Evolutionary conservation across 208 protist species (phyloP).

Genomic region (Leishmania aethiopica): DNA sequence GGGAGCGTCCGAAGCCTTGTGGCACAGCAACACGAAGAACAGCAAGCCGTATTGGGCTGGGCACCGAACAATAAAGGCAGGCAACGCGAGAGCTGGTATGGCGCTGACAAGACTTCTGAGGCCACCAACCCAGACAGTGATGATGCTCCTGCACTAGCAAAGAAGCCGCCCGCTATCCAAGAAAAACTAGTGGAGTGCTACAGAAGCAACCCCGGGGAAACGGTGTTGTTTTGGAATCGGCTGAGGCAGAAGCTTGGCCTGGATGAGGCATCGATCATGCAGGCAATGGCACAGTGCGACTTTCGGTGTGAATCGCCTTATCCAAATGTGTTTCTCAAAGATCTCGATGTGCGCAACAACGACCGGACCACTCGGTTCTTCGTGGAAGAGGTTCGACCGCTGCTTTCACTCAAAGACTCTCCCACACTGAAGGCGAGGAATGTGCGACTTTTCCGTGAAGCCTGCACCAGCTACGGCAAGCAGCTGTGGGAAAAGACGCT

Average conservation of each 20-base stretch:
- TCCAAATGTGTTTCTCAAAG: constrained; percentile 43
- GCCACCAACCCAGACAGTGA: too few species aligned
- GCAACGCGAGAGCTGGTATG: not conserved
- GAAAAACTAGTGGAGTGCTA: not conserved
- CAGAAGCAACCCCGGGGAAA: constrained; percentile 7
- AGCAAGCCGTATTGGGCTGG: not conserved
- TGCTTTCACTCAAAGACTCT: not conserved
- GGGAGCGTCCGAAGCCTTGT: not conserved
- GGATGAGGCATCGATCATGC: not conserved
- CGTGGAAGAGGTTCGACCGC: constrained; percentile 5
- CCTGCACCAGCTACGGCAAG: constrained; percentile 24
- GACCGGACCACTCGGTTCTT: constrained; percentile 17
- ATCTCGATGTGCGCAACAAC: constrained; percentile 37
- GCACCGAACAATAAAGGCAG: not conserved
- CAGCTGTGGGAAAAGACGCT: constrained; percentile 31
- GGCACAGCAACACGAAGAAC: not conserved
- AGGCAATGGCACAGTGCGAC: constrained; percentile 2
- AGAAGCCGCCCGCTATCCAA: not conserved
- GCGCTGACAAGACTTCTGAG: not conserved
- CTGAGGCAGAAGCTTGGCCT: not conserved
- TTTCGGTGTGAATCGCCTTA: constrained; percentile 34
- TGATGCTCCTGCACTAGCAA: not conserved
- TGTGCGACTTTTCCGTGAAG: constrained; percentile 6
- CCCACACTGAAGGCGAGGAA: not conserved
- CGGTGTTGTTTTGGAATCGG: constrained; percentile 11